Base-by-base conservation (phyloP, 2,329 filamentous ascomycete genomes). In the Teratosphaeria pseudoeucalypti region DNA sequence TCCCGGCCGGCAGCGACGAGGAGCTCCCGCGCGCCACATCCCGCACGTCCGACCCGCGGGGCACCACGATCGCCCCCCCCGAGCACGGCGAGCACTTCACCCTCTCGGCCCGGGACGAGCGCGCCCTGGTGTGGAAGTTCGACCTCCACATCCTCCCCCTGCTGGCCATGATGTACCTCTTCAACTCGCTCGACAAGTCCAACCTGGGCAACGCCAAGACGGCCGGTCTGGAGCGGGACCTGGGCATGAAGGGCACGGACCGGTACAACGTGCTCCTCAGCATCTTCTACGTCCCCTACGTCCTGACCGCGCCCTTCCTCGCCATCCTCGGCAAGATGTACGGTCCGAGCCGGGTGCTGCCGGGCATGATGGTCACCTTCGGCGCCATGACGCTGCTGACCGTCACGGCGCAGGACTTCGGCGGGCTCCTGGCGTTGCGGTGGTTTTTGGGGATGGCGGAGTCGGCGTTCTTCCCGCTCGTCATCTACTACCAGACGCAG, bases 371-470 rank as follows among this genome's bases (percentile, higher is more conserved):
- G 86, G 79, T 86, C 63, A 77, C 71, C 47, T 90, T 89, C 68
- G 87, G 87, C 7, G 77, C 76, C 2, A 81, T 86, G 68, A 89
- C 87, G 0, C 71, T 90, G 34, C 73, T 87, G 39, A 78, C 78
- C 29, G 78, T 82, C 0, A 76, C 80, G 0, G 79, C 78, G 1
- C 72, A 77, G 59, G 86, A 85, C 66, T 90, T 87, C 66, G 75
- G 78, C 11, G 85, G 86, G 0, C 77, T 90, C 65, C 83, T 90
- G 70, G 81, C 85, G 2, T 70, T 88, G 23, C 78, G 85, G 26
- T 88, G 85, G 82, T 85, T 90, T 65, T 75, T 90, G 19, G 86
- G 86, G n/a, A 66, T 68, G 63, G 66, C 84, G 0, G 86, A 89
- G 68, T 79, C 79, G 1, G 86, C 82, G 2, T 89, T 89, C 73